A percentile compares a stretch with the other conserved stretches of the same genome.
Evolutionary conservation across 768 basidiomycete species (phyloP).

Genomic region (Crepidotus variabilis): DNA sequence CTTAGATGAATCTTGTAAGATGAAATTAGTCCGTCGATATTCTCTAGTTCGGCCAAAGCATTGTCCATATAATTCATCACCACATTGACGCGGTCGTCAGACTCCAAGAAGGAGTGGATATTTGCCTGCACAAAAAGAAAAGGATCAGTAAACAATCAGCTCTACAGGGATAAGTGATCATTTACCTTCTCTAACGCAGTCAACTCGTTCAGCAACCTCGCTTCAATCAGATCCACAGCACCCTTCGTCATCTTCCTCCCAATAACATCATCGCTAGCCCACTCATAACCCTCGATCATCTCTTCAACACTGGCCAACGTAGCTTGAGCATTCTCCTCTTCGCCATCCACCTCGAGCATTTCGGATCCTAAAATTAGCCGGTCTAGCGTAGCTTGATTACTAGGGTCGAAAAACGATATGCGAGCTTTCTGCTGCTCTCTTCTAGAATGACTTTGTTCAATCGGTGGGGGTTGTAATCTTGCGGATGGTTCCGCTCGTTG

Average conservation of each 20-base stretch:
- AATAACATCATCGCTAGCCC: slow-evolving; percentile 81
- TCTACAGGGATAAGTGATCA: background rate
- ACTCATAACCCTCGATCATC: slow-evolving; percentile 98
- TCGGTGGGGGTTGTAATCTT: background rate
- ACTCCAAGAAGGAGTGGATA: slow-evolving; percentile 95
- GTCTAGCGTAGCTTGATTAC: slow-evolving; percentile 71
- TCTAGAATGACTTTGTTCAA: slow-evolving; percentile 17
- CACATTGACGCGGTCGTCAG: slow-evolving; percentile 83
- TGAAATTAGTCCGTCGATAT: slow-evolving; percentile 83
- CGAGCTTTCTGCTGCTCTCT: slow-evolving; percentile 66
- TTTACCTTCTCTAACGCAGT: slow-evolving; percentile 89
- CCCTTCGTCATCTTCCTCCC: slow-evolving; percentile 61
- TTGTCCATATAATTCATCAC: slow-evolving; percentile 90
- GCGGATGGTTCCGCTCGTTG: background rate
- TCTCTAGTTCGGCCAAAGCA: slow-evolving; percentile 83
- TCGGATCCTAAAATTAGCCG: slow-evolving; percentile 54
- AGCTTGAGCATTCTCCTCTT: slow-evolving; percentile 74
- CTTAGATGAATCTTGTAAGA: slow-evolving; percentile 97
- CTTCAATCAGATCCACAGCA: slow-evolving; percentile 90
- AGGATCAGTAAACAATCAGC: slow-evolving; percentile 1
- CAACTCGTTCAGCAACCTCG: slow-evolving; percentile 82
- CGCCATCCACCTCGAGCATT: slow-evolving; percentile 15
- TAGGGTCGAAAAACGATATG: slow-evolving; percentile 79
- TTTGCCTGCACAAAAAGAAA: slow-evolving; percentile 62
- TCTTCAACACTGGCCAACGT: slow-evolving; percentile 93